Percentiles rank a stretch among this genome's conserved stretches.
These are phyloP conservation scores for Xenoacremonium recifei DNA, from an alignment of 2,329 filamentous ascomycete genomes.

Conservation along the genomic window DNA sequence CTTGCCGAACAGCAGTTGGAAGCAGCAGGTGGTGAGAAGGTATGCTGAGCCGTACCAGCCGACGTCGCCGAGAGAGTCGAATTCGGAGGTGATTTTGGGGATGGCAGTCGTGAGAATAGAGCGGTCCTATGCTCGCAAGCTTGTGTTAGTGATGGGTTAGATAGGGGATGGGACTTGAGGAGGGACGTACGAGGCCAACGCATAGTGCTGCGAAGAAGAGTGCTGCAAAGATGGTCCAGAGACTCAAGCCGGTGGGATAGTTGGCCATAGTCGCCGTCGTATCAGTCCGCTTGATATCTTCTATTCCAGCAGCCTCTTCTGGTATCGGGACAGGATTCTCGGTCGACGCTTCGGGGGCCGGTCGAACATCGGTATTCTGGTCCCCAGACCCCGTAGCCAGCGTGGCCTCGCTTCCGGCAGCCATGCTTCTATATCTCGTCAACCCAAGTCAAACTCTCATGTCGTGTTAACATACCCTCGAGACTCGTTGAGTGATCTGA, in stretches of 20 bases:
- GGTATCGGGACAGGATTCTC: not conserved
- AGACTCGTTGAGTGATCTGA: too few relatives aligned
- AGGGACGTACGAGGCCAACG: not conserved
- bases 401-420: not conserved
- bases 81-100: not conserved
- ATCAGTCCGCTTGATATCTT: not conserved
- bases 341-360: not conserved
- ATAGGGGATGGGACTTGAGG: not conserved
- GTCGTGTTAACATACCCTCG: too few relatives aligned
- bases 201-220: not conserved
- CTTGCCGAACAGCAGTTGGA: conserved; percentile 1
- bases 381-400: not conserved
- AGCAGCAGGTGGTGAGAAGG: conserved; percentile 1
- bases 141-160: not conserved
- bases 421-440: too few relatives aligned
- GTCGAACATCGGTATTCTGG: not conserved
- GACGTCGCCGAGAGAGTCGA: conserved; percentile 1
- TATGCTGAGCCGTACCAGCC: conserved; percentile 1
- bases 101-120: not conserved
- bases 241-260: not conserved
- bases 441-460: too few relatives aligned
- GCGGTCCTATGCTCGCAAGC: not conserved
- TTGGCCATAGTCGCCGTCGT: not conserved
- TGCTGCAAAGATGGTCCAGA: not conserved
- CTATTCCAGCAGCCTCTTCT: not conserved